phyloP scores from a whole-genome alignment of 345 rosid genomes.

The Gossypium anomalum region DNA sequence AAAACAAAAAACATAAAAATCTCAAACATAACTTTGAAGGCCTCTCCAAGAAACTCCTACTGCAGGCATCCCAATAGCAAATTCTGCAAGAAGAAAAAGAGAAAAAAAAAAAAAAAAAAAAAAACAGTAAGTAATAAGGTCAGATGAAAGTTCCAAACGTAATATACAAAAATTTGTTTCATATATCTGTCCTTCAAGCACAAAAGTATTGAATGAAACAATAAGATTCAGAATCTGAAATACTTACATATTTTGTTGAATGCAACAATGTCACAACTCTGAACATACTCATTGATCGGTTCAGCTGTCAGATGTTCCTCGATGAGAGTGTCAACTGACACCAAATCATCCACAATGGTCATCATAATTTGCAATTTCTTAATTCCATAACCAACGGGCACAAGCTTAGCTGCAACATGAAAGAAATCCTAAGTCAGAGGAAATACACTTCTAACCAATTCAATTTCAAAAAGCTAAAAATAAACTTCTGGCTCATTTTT shows the following conservation, averaged over 20 bases:
- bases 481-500: background rate
- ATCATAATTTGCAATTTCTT: slow-evolving; percentile 84
- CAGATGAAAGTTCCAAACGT: background rate
- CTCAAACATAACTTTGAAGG: background rate
- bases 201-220: background rate
- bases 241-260: slow-evolving; percentile 82
- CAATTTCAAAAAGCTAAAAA: background rate
- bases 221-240: too few relatives aligned
- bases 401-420: slow-evolving; percentile 57
- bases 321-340: slow-evolving; percentile 63
- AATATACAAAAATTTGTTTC: too few relatives aligned
- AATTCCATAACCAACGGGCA: slow-evolving; percentile 73
- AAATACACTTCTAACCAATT: background rate
- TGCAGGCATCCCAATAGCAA: background rate
- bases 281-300: slow-evolving; percentile 68
- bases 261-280: slow-evolving; percentile 83
- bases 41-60: background rate
- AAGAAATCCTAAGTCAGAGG: background rate
- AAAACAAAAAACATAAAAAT: background rate
- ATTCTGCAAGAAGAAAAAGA: slow-evolving; percentile 12
- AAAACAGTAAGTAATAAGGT: background rate
- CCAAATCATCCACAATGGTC: slow-evolving; percentile 79
- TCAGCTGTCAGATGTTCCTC: slow-evolving; percentile 63
- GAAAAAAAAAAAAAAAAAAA: too few relatives aligned
- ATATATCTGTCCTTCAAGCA: background rate